Base-by-base conservation (phyloP, 106 monocot species). In the Allium fistulosum region DNA sequence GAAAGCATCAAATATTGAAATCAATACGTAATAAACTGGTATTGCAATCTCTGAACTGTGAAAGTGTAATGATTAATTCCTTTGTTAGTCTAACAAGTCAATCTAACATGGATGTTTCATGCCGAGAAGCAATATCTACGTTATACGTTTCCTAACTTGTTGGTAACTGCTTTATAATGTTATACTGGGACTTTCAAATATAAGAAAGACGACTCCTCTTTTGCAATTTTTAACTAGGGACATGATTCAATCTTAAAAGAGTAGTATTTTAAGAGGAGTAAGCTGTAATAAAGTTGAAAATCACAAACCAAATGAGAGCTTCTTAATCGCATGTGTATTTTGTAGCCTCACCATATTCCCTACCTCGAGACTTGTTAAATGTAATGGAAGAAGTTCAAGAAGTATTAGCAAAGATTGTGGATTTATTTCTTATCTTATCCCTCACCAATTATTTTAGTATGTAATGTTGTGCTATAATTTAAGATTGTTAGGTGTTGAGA, bases 381-480 rank as follows among this genome's bases (percentile, higher is more conserved):
- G 11, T 67, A 67, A 67, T 67, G 26, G 28, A 53, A 51, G 46
- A 26, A 53, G 52, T 67, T 67, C 67, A 67, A 53, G 52, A 67
- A 67, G n/a, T 53, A 26, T 50, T 26, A 53, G 26, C 51, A 11
- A 53, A 18, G 53, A 26, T 26, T 67, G 0, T 26, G 52, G 14
- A 28, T 53, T 67, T 67, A 52, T 52, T 67, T 67, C 22, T 26
- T 53, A 67, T 51, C 67, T 52, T 67, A 51, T 67, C 51, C 17
- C 17, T 3, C 7, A 48, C 12, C n/a, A 48, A 64, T 48, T 65
- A 65, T 65, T 65, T 49, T 18, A 26, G n/a, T 52, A 12, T 50
- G 26, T 12, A 49, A 49, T 9, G 67, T 53, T 67, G 53, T 0
- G 18, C 18, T 52, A 51, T 52, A 67, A 16, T 67, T 51, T 67